Evolutionary conservation across 441 rosid genomes (phyloP), one percentile per base, ranked within the genome.

Genomic region (Francoa sonchifolia): DNA sequence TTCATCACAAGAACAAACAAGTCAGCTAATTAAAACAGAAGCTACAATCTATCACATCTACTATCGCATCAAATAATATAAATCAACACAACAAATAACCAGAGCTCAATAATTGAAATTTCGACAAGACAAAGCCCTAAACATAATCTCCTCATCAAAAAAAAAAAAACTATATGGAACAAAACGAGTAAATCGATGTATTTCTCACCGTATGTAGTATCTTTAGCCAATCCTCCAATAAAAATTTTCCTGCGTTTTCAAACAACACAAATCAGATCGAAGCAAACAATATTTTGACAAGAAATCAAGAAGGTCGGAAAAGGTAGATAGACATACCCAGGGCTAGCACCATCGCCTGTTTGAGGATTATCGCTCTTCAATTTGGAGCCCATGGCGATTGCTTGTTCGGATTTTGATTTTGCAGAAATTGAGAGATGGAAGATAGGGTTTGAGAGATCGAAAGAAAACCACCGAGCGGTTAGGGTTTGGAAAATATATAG

Each of bases 191-290:
- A 16, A 44, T n/a, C n/a, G n/a, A n/a, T n/a, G n/a, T n/a, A n/a
- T n/a, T n/a, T 11, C 33, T 55, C 48, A 81, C 97, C 68, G 28
- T 63, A 70, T 4, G 82, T 75, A 10, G 93, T 75, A 38, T 81
- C 95, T 32, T 82, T 89, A 14, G 92, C 81, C 50, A 88, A 74
- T 45, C 97, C 95, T 21, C 97, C 96, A 2, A 85, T 85, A 33
- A 88, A 83, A 48, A 88, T 83, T 53, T 88, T 88, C 73, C 95
- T 84, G 75, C 57, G 32, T 39, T 16, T 0, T 33, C 6, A 48
- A 15, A 47, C 4, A 37, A 9, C 12, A 9, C 23, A 14, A 14
- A 15, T 5, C 9, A 34, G 22, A 16, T 26, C 11, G 9, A 7
- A 0, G 2, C 26, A 1, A 7, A 14, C 2, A 1, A 33, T 32